Percentiles rank a stretch among this genome's conserved stretches.
Evolutionary conservation across 768 basidiomycete genomes (phyloP).

Genomic region (Boletus vermiculosoides): DNA sequence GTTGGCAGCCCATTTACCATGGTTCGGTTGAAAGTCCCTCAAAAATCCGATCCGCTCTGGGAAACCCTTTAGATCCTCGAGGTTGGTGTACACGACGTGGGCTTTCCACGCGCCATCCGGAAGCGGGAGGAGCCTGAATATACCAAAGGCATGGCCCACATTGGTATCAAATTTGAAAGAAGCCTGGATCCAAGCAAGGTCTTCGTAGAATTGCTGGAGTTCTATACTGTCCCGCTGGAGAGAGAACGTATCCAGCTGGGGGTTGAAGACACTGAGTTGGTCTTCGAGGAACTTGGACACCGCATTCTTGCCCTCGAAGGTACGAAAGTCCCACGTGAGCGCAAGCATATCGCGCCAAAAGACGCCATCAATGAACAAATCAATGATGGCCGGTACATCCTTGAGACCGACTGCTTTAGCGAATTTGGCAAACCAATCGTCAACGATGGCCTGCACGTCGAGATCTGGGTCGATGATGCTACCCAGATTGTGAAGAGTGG

Average conservation of each 20-base stretch:
- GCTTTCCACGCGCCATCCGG: slow-evolving; percentile 46
- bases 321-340: slow-evolving; percentile 63
- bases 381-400: slow-evolving; percentile 37
- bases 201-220: slow-evolving; percentile 32
- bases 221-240: slow-evolving; percentile 21
- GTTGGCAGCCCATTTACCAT: slow-evolving; percentile 32
- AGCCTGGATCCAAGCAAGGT: slow-evolving; percentile 44
- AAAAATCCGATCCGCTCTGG: slow-evolving; percentile 45
- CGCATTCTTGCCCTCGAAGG: slow-evolving; percentile 43
- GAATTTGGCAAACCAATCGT: slow-evolving; percentile 45
- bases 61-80: slow-evolving; percentile 49
- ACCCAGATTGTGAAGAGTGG: slow-evolving; percentile 26
- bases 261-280: slow-evolving; percentile 35
- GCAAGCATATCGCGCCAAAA: slow-evolving; percentile 64
- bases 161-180: slow-evolving; percentile 45
- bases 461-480: slow-evolving; percentile 31
- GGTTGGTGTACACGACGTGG: slow-evolving; percentile 46
- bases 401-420: slow-evolving; percentile 31
- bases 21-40: slow-evolving; percentile 40
- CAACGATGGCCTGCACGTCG: slow-evolving; percentile 36
- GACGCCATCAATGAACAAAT: slow-evolving; percentile 33
- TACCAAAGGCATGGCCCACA: slow-evolving; percentile 40
- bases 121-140: slow-evolving; percentile 48
- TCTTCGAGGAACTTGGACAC: slow-evolving; percentile 48
- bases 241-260: slow-evolving; percentile 20